Evolutionary conservation across 768 basidiomycete species (phyloP), one percentile per base, ranked within the genome.

Genomic region (Amanita polypyramis): DNA sequence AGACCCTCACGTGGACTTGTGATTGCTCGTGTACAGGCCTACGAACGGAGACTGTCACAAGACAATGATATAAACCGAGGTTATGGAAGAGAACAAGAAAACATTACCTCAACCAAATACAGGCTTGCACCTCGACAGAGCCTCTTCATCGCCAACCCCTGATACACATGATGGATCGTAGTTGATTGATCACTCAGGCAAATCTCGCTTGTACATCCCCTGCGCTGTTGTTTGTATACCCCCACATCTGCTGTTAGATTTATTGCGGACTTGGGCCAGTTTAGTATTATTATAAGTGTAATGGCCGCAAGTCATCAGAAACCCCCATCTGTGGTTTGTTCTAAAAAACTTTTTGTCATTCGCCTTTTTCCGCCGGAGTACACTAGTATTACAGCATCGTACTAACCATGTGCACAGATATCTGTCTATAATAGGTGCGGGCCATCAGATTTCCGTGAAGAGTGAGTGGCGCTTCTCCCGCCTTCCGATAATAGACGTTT

Each of bases 61-160:
- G 74, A 74, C 41, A 59, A 63, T 40, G 61, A 63, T 4, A 48
- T 44, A 41, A 17, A 3, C 62, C 66, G n/a, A 55, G 54, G 23
- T 25, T 17, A 62, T 75, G 56, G 72, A 70, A 56, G 61, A 62
- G 49, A 57, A 65, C 41, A 65, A 51, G 70, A 64, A 57, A 63
- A 65, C 44, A 62, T 65, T 44, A 57, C 58, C 11, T 62, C 60
- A 36, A 67, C 79, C 32, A 70, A 74, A 21, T 89, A 88, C 59
- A 85, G 84, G 10, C 70, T 88, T 29, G 79, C 72, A 30, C 77
- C 78, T 19, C 72, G 75, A 51, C 64, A 75, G 15, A 76, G 77
- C 52, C 68, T 90, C 25, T 89, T 77, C 54, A 71, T 90, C 44
- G 82, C 83, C 19, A 89, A 90, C 62, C 85, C n/a, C 87, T 14